phyloP scores from a whole-genome alignment of 495 filamentous ascomycete genomes.

The Penicillium ucsense region DNA sequence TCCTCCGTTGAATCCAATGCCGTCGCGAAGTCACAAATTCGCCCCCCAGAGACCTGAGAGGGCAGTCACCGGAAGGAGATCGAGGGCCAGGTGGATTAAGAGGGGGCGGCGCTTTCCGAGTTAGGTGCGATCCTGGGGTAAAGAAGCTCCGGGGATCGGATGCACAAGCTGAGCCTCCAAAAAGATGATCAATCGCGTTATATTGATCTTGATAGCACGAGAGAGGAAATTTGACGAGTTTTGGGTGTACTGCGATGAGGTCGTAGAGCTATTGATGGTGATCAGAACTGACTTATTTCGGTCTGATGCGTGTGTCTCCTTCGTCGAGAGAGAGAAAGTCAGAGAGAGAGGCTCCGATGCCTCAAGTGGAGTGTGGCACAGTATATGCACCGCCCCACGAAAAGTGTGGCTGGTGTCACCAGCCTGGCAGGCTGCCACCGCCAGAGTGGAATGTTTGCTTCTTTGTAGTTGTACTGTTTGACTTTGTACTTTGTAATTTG shows the following conservation, averaged over 20 bases:
- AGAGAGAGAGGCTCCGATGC: too few relatives aligned
- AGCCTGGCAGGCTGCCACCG: not conserved
- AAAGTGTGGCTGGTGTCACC: not conserved
- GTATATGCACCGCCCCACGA: too few relatives aligned
- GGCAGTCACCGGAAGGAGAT: constrained; percentile 10
- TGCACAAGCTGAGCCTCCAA: not conserved
- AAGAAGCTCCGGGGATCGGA: constrained; percentile 16
- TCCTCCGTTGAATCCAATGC: constrained; percentile 30
- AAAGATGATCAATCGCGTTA: too few relatives aligned
- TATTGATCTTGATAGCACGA: not conserved
- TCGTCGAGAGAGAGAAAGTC: not conserved
- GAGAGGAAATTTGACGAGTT: not conserved
- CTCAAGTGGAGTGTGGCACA: too few relatives aligned
- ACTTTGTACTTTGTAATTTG: too few relatives aligned
- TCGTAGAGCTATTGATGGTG: not conserved
- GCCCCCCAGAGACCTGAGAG: constrained; percentile 27
- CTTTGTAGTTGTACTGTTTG: too few relatives aligned
- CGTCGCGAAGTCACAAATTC: constrained; percentile 22
- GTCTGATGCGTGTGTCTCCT: not conserved
- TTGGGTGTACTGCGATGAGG: not conserved
- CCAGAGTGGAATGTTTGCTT: too few relatives aligned
- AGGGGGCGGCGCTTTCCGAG: constrained; percentile 6
- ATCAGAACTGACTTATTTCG: not conserved
- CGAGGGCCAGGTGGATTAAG: not conserved
- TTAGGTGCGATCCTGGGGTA: constrained; percentile 15